phyloP scores from a whole-genome alignment of 768 basidiomycete species.

The Mycena galopus region DNA sequence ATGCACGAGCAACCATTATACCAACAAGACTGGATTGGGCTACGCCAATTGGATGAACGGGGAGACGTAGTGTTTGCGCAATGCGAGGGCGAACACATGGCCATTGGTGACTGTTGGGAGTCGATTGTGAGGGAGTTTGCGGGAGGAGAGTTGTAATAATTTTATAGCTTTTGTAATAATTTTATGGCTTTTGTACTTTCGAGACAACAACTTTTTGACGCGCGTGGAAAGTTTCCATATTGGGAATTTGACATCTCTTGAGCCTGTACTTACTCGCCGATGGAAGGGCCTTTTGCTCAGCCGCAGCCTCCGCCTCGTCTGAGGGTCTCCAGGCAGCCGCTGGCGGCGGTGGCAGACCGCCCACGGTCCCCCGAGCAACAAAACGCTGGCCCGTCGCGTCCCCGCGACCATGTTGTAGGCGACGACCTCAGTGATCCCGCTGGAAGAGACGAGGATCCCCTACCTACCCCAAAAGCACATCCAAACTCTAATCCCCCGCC shows the following conservation, averaged over 20 bases:
- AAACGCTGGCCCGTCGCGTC: conserved; percentile 53
- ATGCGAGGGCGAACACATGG: conserved; percentile 86
- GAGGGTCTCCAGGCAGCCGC: conserved; percentile 49
- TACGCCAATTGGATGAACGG: conserved; percentile 76
- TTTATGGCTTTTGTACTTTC: no score
- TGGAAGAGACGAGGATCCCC: conserved; percentile 49
- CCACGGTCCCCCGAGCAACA: conserved; percentile 36
- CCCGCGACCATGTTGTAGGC: conserved; percentile 49
- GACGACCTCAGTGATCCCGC: conserved; percentile 42
- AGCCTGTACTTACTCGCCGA: conserved; percentile 32
- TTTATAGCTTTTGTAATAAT: not conserved
- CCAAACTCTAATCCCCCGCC: conserved; percentile 37
- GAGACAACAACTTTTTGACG: no score
- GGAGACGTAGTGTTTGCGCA: conserved; percentile 69
- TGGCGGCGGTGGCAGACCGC: conserved; percentile 42
- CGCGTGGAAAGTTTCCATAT: conserved; percentile 13
- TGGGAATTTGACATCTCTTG: conserved; percentile 26
- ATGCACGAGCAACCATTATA: conserved; percentile 84
- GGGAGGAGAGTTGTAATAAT: conserved; percentile 43
- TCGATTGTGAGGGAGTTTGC: conserved; percentile 57
- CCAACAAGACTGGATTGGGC: conserved; percentile 84
- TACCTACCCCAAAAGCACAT: conserved; percentile 52
- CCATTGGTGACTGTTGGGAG: conserved; percentile 74
- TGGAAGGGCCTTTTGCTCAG: conserved; percentile 44
- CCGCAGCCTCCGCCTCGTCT: conserved; percentile 49